Percentiles rank a stretch among this genome's conserved stretches.
These are phyloP conservation scores for Colletotrichum theobromicola DNA, from an alignment of 2,329 filamentous ascomycete genomes.

Conservation along the genomic window DNA sequence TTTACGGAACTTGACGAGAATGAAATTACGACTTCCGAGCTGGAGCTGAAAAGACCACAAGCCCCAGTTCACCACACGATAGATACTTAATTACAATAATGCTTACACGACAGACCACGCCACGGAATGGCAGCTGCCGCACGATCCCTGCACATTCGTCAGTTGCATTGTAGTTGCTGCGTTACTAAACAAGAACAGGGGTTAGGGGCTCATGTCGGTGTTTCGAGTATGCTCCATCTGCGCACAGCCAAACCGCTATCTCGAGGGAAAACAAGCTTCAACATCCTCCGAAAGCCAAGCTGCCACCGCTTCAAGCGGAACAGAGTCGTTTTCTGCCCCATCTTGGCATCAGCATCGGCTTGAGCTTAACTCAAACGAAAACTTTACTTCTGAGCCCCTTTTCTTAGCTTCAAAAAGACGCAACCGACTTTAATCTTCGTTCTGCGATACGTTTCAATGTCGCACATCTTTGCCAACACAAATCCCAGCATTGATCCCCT, in stretches of 20 bases:
- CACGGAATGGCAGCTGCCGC: background rate
- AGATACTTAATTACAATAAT: slow-evolving; percentile 3
- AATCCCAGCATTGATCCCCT: background rate
- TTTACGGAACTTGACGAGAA: slow-evolving; percentile 10
- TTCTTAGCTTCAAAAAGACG: background rate
- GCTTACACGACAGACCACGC: background rate
- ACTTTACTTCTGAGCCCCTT: background rate
- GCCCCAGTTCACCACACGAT: background rate
- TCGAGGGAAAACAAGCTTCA: slow-evolving; percentile 10
- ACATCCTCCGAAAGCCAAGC: background rate
- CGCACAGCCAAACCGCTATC: background rate
- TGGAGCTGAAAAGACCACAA: background rate
- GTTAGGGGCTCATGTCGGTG: background rate
- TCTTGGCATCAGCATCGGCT: background rate
- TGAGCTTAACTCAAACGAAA: slow-evolving; percentile 8
- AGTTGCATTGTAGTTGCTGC: background rate
- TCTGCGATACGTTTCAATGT: background rate
- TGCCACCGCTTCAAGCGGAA: background rate
- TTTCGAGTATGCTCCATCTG: slow-evolving; percentile 12
- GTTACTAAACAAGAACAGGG: slow-evolving; percentile 1
- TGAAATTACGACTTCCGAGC: background rate
- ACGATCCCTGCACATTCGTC: background rate
- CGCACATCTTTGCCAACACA: background rate
- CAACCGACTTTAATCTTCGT: background rate
- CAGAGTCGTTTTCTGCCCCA: background rate